Evolutionary conservation across 768 basidiomycete genomes (phyloP), one percentile per base, ranked within the genome.

Genomic region (Calocybe gangraenosa): DNA sequence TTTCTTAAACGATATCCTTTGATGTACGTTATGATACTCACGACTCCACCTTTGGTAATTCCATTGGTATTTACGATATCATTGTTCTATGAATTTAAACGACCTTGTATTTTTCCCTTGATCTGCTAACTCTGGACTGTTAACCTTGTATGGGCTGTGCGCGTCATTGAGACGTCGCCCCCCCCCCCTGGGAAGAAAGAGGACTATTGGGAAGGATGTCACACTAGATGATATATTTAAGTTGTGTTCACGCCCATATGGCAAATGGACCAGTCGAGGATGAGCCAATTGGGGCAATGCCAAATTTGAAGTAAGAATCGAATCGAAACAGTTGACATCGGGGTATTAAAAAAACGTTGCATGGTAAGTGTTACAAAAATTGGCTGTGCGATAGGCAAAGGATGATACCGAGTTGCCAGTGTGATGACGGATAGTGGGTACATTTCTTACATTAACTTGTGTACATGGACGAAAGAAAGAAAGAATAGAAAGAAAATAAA

Each of bases 321-420:
- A 49, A 38, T 6, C 25, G 25, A 28, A 46, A 40, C 34, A n/a
- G 33, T 38, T 20, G 34, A n/a, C 38, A 41, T 19, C 7, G 52
- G 48, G 59, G 65, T 59, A 75, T 75, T 66, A 75, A 74, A 71
- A 65, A 60, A 70, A 72, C 72, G 74, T 69, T 73, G 71, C 64
- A 62, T 42, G 31, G 46, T 46, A 46, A 44, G 44, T 44, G 44
- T 51, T 54, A 40, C 51, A 37, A 38, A 22, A 41, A 43, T 47
- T 40, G 40, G 31, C 37, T 35, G 18, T 31, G n/a, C n/a, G n/a
- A n/a, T n/a, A n/a, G n/a, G n/a, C n/a, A n/a, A n/a, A n/a, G n/a
- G n/a, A n/a, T n/a, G 25, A 28, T 28, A 28, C 25, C 25, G 25
- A 28, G n/a, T n/a, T 28, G 11, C 6, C 25, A 28, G 25, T 5